A percentile compares a stretch with the other conserved stretches of the same genome.
These are phyloP conservation scores for Vickermania ingenoplastis DNA, from an alignment of 208 protist genomes.

Conservation along the genomic window DNA sequence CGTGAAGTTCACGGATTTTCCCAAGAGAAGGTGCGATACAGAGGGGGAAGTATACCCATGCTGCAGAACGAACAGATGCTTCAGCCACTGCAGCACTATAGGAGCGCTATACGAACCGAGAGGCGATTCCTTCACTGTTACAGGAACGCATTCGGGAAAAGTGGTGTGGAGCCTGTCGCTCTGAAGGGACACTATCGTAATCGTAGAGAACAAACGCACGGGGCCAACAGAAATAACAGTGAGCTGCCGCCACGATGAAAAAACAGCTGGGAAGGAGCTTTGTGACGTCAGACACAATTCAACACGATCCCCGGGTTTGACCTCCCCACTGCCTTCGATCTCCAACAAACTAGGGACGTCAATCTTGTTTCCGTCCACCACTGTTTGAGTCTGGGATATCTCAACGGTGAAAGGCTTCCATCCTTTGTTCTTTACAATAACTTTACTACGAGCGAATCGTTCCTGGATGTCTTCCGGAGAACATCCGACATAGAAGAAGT, in stretches of 20 bases:
- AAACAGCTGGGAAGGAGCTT: slow-evolving; percentile 18
- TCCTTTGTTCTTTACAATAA: slow-evolving; percentile 5
- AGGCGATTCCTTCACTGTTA: slow-evolving; percentile 54
- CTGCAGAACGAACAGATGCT: slow-evolving; percentile 67
- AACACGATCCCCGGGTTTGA: slow-evolving; percentile 43
- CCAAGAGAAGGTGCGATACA: slow-evolving; percentile 41
- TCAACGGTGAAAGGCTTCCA: background rate
- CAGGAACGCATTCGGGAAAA: slow-evolving; percentile 53
- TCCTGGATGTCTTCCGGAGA: background rate
- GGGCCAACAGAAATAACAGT: slow-evolving; percentile 57
- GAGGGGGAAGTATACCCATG: slow-evolving; percentile 46
- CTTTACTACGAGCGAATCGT: background rate
- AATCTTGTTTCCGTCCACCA: slow-evolving; percentile 2
- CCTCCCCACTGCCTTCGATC: slow-evolving; percentile 27
- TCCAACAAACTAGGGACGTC: slow-evolving; percentile 2
- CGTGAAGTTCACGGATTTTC: slow-evolving; percentile 42
- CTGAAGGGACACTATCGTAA: slow-evolving; percentile 50
- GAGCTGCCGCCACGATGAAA: slow-evolving; percentile 62
- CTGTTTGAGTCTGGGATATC: slow-evolving; percentile 1
- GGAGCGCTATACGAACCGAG: slow-evolving; percentile 63
- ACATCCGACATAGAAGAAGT: slow-evolving; percentile 49
- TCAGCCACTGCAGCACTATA: slow-evolving; percentile 73
- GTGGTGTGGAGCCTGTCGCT: slow-evolving; percentile 45
- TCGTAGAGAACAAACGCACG: slow-evolving; percentile 62
- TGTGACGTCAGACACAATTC: slow-evolving; percentile 37